phyloP scores from a whole-genome alignment of 257 asterid genomes.

The Plantago major region DNA sequence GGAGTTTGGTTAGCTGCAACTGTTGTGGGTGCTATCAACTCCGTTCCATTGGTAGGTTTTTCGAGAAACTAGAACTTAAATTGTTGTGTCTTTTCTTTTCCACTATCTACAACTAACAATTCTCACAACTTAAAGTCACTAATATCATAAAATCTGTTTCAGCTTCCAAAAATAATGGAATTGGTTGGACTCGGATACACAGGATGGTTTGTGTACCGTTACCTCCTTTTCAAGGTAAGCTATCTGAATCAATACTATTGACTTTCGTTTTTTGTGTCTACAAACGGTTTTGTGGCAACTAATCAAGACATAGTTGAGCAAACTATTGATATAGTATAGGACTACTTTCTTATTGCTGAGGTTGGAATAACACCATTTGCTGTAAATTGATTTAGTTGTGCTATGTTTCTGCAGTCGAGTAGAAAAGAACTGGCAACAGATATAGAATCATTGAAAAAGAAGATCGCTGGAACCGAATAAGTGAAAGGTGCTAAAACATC shows the following conservation, averaged over 20 bases:
- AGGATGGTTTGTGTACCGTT: conserved; percentile 98
- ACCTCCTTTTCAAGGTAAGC: conserved; percentile 93
- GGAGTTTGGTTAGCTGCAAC: conserved; percentile 79
- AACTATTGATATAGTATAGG: too few relatives aligned
- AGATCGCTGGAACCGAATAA: conserved; percentile 78
- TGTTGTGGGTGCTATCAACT: conserved; percentile 76
- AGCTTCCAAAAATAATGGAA: conserved; percentile 98
- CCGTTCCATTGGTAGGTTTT: conserved; percentile 82
- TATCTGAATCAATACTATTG: not conserved
- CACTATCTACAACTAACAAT: not conserved
- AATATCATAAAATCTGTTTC: conserved; percentile 18
- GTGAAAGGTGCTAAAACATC: conserved; percentile 4
- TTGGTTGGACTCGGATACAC: conserved; percentile 95
- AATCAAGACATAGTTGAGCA: too few relatives aligned
- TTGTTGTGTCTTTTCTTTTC: not conserved
- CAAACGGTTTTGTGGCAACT: too few relatives aligned
- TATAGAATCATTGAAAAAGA: conserved; percentile 78
- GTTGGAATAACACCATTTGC: not conserved
- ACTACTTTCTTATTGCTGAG: too few relatives aligned
- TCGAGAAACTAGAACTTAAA: not conserved
- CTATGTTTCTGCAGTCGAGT: conserved; percentile 54
- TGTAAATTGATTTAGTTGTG: not conserved
- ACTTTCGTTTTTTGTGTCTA: too few relatives aligned
- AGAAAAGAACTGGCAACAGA: conserved; percentile 85
- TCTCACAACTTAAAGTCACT: not conserved